phyloP scores from a whole-genome alignment of 768 basidiomycete genomes.

The Phanerodontia chrysosporium region DNA sequence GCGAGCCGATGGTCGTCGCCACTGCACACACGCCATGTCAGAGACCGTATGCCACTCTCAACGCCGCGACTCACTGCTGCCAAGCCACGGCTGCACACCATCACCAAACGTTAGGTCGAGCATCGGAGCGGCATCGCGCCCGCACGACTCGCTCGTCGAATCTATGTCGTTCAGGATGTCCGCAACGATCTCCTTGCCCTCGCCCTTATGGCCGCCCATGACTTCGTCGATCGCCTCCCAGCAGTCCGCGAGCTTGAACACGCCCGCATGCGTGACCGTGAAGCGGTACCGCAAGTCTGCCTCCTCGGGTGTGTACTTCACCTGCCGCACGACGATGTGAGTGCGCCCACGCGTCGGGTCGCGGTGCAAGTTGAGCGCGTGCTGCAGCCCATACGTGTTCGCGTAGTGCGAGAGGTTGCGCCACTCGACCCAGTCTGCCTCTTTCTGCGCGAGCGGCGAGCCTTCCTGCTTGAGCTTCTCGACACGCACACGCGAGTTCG shows the following conservation, averaged over 20 bases:
- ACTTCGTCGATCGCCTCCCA: conserved; percentile 19
- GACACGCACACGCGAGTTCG: conserved; percentile 3
- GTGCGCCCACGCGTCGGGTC: conserved; percentile 23
- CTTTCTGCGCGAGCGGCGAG: conserved; percentile 13
- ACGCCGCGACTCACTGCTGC: conserved; percentile 9
- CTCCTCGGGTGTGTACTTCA: conserved; percentile 19
- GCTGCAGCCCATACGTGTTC: conserved; percentile 13
- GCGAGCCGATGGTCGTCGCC: background rate
- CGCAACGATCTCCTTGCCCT: conserved; percentile 19
- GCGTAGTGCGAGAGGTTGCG: conserved; percentile 13
- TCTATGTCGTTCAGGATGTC: conserved; percentile 14
- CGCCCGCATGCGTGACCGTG: conserved; percentile 16
- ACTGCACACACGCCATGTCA: background rate
- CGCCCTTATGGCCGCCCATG: conserved; percentile 17
- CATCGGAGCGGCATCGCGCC: conserved; percentile 2
- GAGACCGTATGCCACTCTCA: background rate
- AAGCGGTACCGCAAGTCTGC: conserved; percentile 22
- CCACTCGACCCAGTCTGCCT: conserved; percentile 23
- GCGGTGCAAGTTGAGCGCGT: conserved; percentile 24
- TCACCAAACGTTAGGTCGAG: conserved; percentile 11
- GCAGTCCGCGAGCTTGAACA: conserved; percentile 24
- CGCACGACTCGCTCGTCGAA: background rate
- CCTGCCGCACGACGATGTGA: conserved; percentile 23
- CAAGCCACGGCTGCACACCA: conserved; percentile 14
- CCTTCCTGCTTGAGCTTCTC: conserved; percentile 11